Evolutionary conservation across 1,139 yeast species (phyloP).

Genomic region (Taiozyma sp.): DNA sequence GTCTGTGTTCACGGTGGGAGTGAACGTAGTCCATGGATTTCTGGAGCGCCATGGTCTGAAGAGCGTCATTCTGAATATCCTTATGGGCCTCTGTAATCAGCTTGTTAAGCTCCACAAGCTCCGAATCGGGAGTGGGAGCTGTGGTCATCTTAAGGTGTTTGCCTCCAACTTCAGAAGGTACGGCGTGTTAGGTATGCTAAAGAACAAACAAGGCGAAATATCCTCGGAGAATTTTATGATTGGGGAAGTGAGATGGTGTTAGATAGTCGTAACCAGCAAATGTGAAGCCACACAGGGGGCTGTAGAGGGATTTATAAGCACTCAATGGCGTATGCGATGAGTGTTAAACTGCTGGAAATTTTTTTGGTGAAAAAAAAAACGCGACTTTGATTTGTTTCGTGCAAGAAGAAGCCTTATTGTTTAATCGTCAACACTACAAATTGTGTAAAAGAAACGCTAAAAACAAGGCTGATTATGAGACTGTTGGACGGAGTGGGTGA

Average conservation of each 20-base stretch:
- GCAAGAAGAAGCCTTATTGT: no score
- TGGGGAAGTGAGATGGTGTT: background rate
- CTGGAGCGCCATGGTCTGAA: conserved; percentile 29
- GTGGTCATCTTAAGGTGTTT: background rate
- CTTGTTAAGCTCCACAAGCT: background rate
- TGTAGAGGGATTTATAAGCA: background rate
- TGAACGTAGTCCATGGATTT: conserved; percentile 24
- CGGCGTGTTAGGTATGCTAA: background rate
- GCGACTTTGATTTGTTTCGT: background rate
- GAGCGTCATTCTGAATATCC: conserved; percentile 24
- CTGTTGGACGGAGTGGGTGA: no score
- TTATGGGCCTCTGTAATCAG: conserved; percentile 26
- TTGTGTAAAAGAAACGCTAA: background rate
- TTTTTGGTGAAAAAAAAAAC: background rate
- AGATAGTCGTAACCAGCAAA: background rate
- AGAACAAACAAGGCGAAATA: no score
- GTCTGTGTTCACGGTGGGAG: conserved; percentile 24
- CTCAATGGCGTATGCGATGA: background rate
- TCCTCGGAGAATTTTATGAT: background rate
- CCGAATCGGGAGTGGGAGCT: background rate
- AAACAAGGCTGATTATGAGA: background rate
- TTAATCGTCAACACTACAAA: background rate
- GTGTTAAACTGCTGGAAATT: background rate
- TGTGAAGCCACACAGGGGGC: background rate
- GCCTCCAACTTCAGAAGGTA: background rate